These are phyloP conservation scores for Fraxinus quadrangulata DNA, from an alignment of 257 asterid species.

Conservation along the genomic window DNA sequence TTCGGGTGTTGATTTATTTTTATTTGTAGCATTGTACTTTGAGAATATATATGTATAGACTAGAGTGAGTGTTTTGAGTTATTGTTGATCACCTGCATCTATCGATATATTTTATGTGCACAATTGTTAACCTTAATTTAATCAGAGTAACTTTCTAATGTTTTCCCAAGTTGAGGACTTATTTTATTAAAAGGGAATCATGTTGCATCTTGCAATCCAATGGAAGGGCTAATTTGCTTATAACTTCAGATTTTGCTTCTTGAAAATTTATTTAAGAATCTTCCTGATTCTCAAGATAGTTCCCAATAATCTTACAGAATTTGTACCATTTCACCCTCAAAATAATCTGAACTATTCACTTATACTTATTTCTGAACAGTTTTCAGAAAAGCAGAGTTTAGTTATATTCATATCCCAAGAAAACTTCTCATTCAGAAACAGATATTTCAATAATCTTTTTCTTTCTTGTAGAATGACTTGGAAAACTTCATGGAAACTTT, in stretches of 20 bases:
- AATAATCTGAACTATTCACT: neutral
- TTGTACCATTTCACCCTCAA: neutral
- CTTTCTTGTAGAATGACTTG: neutral
- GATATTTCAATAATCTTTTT: neutral
- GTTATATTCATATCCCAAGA: constrained; percentile 2
- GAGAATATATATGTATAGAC: neutral
- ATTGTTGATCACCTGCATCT: neutral
- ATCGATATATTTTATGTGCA: no score
- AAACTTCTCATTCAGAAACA: neutral
- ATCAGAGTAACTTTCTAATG: no score
- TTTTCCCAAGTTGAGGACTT: no score
- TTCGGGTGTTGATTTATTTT: neutral
- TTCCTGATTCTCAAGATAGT: neutral
- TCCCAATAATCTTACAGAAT: neutral
- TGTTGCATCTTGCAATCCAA: no score
- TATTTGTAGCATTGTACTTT: neutral
- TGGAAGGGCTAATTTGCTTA: no score
- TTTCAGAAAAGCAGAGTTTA: constrained; percentile 8
- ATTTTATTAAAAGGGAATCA: no score
- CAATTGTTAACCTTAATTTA: no score
- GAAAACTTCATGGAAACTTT: neutral
- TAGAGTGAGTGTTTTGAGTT: neutral
- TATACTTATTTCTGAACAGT: constrained; percentile 8
- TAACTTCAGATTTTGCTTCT: neutral
- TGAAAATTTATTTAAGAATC: neutral